Evolutionary conservation across 2,329 filamentous ascomycete genomes (phyloP).

Genomic region (Aspergillus puulaauensis): DNA sequence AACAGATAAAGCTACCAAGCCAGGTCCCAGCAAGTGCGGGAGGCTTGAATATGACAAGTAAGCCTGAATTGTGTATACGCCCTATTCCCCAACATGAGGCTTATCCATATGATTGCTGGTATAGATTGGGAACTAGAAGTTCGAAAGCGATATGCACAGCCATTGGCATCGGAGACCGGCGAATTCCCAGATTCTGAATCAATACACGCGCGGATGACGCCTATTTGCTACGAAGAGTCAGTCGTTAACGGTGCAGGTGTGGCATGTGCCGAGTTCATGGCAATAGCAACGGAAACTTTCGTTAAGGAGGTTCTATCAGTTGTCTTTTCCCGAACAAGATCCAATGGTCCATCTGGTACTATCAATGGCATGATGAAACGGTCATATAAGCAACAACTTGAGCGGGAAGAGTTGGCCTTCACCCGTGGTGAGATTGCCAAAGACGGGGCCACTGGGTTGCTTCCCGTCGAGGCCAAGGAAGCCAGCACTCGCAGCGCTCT

Average conservation of each 20-base stretch:
- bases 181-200: constrained; percentile 62
- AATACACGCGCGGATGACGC: constrained; percentile 60
- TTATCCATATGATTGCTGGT: constrained; percentile 15
- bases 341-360: constrained; percentile 62
- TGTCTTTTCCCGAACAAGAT: constrained; percentile 55
- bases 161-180: constrained; percentile 60
- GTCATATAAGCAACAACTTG: constrained; percentile 72
- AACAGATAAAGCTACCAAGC: constrained; percentile 54
- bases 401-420: constrained; percentile 71
- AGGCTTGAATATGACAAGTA: constrained; percentile 77
- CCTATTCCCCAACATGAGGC: constrained; percentile 13
- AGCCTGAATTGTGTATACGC: constrained; percentile 26
- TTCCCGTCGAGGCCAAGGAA: constrained; percentile 79
- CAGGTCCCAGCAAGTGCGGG: constrained; percentile 68
- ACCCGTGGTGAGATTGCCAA: constrained; percentile 71
- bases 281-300: constrained; percentile 61
- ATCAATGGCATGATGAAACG: constrained; percentile 75
- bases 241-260: constrained; percentile 54
- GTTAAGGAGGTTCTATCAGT: constrained; percentile 60
- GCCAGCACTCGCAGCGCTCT: constrained; percentile 70
- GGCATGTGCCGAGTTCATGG: constrained; percentile 59
- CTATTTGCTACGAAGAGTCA: constrained; percentile 66
- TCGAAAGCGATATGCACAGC: constrained; percentile 62
- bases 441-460: constrained; percentile 68
- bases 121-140: constrained; percentile 65